phyloP scores from a whole-genome alignment of 2,329 filamentous ascomycete genomes.

The Apiospora hydei region DNA sequence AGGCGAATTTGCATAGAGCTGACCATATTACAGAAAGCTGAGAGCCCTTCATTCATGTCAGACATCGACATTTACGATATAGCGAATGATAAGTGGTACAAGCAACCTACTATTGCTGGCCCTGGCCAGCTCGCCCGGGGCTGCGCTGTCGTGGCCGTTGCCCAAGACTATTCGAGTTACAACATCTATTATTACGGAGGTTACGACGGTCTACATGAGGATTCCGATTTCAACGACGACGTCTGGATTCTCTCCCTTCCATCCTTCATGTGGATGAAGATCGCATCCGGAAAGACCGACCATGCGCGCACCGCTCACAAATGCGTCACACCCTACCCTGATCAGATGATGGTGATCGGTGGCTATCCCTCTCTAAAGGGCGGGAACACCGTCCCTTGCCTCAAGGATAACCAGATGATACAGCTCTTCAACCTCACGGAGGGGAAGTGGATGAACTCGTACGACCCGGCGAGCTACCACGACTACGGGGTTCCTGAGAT shows the following conservation, averaged over 20 bases:
- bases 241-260: constrained; percentile 85
- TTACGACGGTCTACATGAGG: constrained; percentile 61
- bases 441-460: constrained; percentile 72
- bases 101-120: constrained; percentile 69
- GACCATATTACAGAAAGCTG: constrained; percentile 53
- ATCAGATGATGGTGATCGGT: constrained; percentile 81
- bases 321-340: constrained; percentile 78
- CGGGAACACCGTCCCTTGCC: constrained; percentile 45
- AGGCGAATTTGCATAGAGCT: neutral
- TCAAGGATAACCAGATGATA: constrained; percentile 58
- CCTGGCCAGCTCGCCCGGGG: constrained; percentile 67
- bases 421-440: constrained; percentile 77
- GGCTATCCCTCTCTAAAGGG: constrained; percentile 59
- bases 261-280: constrained; percentile 78
- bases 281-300: constrained; percentile 50
- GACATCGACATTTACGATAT: constrained; percentile 82
- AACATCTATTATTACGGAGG: constrained; percentile 89
- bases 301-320: constrained; percentile 75
- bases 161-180: constrained; percentile 75
- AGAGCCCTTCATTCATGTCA: constrained; percentile 75
- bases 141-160: constrained; percentile 77
- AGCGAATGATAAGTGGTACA: constrained; percentile 69
- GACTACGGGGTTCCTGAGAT: constrained; percentile 74
- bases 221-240: constrained; percentile 61
- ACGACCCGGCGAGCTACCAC: constrained; percentile 68